These are phyloP conservation scores for Spergularia azorica DNA, from an alignment of 179 eudicot species.

Conservation along the genomic window DNA sequence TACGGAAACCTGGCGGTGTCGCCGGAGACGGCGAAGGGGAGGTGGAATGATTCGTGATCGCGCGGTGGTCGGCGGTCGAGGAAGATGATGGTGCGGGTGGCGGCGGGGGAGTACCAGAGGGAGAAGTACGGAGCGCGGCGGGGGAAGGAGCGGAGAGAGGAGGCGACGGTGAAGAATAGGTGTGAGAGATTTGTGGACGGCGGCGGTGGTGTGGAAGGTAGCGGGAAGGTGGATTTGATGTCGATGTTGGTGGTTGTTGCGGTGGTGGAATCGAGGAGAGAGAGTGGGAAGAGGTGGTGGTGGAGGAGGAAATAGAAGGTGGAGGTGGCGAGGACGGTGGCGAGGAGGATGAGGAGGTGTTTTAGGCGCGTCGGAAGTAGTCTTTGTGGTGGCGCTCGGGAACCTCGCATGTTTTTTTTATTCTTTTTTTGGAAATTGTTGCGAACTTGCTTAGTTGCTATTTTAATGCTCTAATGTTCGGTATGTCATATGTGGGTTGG, in stretches of 20 bases:
- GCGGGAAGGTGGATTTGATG: constrained; percentile 23
- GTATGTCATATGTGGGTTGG: too few species aligned
- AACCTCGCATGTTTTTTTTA: constrained; percentile 10
- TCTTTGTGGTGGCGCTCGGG: not conserved
- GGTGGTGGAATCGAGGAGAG: constrained; percentile 34
- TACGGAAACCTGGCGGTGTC: constrained; percentile 50
- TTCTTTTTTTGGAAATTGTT: too few species aligned
- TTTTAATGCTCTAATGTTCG: too few species aligned
- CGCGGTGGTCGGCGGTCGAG: constrained; percentile 42
- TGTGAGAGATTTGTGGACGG: constrained; percentile 42
- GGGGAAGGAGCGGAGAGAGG: constrained; percentile 51
- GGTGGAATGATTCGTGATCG: not conserved
- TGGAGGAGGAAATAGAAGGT: constrained; percentile 32
- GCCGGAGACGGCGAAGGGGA: constrained; percentile 38
- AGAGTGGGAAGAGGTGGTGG: constrained; percentile 26
- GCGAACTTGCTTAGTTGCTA: too few species aligned
- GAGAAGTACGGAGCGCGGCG: constrained; percentile 43
- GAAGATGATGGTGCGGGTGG: constrained; percentile 55
- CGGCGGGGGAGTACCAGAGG: constrained; percentile 51
- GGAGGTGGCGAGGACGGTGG: constrained; percentile 9
- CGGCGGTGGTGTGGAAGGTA: constrained; percentile 1
- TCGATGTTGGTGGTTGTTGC: constrained; percentile 33
- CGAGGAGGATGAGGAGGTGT: constrained; percentile 13
- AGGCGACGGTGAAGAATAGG: constrained; percentile 62
- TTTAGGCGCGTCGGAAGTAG: constrained; percentile 25